Percentiles rank a stretch among this genome's conserved stretches.
Conservation (phyloP, 1,284 basidiomycete species). For the Anthracocystis walkeri region DNA sequence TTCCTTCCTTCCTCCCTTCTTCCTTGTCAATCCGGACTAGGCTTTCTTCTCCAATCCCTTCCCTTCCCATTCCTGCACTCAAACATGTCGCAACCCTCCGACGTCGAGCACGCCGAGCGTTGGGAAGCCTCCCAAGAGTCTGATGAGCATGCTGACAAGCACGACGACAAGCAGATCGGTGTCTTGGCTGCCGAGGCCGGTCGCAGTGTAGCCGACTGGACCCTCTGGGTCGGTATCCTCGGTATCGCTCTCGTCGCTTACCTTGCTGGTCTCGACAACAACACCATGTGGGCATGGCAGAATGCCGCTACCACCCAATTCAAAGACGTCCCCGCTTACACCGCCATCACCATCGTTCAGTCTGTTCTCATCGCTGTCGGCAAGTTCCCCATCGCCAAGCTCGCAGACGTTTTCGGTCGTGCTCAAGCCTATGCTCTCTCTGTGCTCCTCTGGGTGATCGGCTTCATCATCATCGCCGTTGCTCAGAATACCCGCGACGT, state of each 20-base stretch:
- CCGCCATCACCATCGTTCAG: slow-evolving; percentile 55
- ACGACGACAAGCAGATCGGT: slow-evolving; percentile 54
- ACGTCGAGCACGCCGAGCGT: slow-evolving; percentile 32
- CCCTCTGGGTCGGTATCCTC: slow-evolving; percentile 57
- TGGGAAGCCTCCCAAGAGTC: slow-evolving; percentile 19
- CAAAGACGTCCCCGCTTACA: slow-evolving; percentile 43
- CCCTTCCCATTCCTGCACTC: not conserved
- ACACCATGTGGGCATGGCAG: slow-evolving; percentile 58
- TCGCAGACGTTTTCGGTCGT: slow-evolving; percentile 67
- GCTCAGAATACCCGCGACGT: slow-evolving; percentile 48
- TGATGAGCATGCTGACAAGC: not conserved
- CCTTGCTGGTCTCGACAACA: slow-evolving; percentile 61
- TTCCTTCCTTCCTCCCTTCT: not conserved
- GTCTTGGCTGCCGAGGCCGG: slow-evolving; percentile 60
- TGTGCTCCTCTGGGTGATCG: slow-evolving; percentile 63
- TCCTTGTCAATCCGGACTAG: not conserved
- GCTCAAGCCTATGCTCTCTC: slow-evolving; percentile 59
- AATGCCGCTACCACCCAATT: slow-evolving; percentile 42
- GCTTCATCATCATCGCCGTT: slow-evolving; percentile 64
- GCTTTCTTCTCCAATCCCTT: not conserved
- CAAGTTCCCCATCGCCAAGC: slow-evolving; percentile 68
- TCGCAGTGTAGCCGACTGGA: slow-evolving; percentile 53
- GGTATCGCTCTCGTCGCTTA: slow-evolving; percentile 61
- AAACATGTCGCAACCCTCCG: slow-evolving; percentile 34
- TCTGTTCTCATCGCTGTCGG: slow-evolving; percentile 66